Percentiles rank a stretch among this genome's conserved stretches.
These are phyloP conservation scores for Cadophora sp. DNA, from an alignment of 2,329 filamentous ascomycete species.

Conservation along the genomic window DNA sequence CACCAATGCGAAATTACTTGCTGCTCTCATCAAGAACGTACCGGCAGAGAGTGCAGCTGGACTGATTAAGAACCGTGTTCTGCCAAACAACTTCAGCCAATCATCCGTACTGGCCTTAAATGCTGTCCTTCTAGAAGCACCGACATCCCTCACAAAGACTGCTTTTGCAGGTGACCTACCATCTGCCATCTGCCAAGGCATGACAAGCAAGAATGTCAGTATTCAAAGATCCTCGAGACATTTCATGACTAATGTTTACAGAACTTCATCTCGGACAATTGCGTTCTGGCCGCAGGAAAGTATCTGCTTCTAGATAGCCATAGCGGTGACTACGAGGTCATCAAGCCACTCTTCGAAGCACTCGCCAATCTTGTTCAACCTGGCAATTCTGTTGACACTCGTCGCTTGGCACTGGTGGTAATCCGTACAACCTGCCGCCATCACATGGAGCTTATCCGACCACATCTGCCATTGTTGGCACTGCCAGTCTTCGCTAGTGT, in stretches of 20 bases:
- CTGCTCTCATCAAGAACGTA: slow-evolving; percentile 87
- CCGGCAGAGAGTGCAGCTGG: slow-evolving; percentile 70
- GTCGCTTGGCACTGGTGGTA: slow-evolving; percentile 85
- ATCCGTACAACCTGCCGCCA: slow-evolving; percentile 83
- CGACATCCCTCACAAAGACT: slow-evolving; percentile 70
- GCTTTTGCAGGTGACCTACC: slow-evolving; percentile 75
- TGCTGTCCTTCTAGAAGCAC: slow-evolving; percentile 82
- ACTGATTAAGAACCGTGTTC: slow-evolving; percentile 74
- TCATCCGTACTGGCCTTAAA: slow-evolving; percentile 88
- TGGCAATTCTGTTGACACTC: slow-evolving; percentile 80
- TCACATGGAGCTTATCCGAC: slow-evolving; percentile 80
- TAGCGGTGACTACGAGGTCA: slow-evolving; percentile 74
- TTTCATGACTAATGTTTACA: slow-evolving; percentile 47
- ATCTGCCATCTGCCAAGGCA: slow-evolving; percentile 79
- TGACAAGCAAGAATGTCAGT: slow-evolving; percentile 77
- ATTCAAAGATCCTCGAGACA: neutral
- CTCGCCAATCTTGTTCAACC: slow-evolving; percentile 78
- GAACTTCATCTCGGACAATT: slow-evolving; percentile 88
- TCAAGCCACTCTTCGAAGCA: slow-evolving; percentile 80
- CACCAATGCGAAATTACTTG: slow-evolving; percentile 88
- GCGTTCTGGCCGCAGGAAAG: slow-evolving; percentile 88
- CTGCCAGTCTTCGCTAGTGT: slow-evolving; percentile 88
- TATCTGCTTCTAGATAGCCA: slow-evolving; percentile 75
- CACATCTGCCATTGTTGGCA: slow-evolving; percentile 81
- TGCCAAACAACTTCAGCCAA: slow-evolving; percentile 76